Conservation (phyloP, 352 stramenopile species). For the Phytophthora kernoviae region DNA sequence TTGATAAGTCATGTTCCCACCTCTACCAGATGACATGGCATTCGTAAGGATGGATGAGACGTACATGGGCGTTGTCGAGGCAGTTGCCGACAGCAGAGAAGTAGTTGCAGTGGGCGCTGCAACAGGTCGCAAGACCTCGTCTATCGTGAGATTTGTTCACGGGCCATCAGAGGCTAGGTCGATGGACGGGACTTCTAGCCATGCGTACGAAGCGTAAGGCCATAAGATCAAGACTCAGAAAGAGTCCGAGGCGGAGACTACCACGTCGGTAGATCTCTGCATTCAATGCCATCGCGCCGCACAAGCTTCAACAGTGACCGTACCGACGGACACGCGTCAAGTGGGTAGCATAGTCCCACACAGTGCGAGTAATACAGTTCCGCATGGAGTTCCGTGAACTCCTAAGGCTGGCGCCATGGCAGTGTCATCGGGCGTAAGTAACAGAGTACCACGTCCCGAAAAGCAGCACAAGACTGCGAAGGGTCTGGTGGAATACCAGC, state of each 20-base stretch:
- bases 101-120: neutral
- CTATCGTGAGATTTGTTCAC: neutral
- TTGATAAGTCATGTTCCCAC: slow-evolving; percentile 10
- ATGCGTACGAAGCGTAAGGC: neutral
- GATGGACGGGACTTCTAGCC: neutral
- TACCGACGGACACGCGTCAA: neutral
- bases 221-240: neutral
- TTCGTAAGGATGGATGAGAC: neutral
- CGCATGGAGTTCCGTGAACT: neutral
- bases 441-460: neutral
- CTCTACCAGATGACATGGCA: neutral
- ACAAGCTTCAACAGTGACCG: neutral
- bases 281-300: neutral
- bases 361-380: neutral
- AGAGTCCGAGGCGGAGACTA: neutral
- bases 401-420: neutral
- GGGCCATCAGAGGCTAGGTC: neutral
- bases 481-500: neutral
- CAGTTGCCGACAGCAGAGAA: too few relatives aligned
- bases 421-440: neutral
- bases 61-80: too few relatives aligned
- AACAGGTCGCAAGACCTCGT: too few relatives aligned
- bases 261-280: neutral
- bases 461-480: neutral
- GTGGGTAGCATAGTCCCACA: neutral